These are phyloP conservation scores for Camelina sativa DNA, from an alignment of 345 rosid species.

Conservation along the genomic window DNA sequence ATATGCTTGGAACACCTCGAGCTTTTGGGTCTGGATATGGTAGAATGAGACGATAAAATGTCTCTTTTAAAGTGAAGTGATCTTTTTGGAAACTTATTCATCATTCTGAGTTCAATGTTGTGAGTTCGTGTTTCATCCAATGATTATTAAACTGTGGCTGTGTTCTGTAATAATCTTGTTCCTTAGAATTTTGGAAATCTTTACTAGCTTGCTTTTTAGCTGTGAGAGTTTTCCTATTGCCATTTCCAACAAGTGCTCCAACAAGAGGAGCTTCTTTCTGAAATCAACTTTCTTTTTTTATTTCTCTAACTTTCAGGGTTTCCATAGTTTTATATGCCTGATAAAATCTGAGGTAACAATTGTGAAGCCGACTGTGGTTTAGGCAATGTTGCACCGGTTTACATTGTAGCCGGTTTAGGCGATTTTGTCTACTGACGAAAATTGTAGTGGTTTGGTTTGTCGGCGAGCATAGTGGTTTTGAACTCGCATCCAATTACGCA, in stretches of 20 bases:
- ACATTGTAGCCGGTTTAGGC: too few species aligned
- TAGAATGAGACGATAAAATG: constrained; percentile 25
- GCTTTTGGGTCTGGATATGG: constrained; percentile 34
- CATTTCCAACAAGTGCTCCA: background rate
- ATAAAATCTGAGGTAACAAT: too few species aligned
- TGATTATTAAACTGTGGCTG: constrained; percentile 27
- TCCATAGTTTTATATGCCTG: background rate
- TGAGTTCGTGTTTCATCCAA: constrained; percentile 20
- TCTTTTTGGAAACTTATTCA: constrained; percentile 17
- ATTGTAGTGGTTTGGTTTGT: too few species aligned
- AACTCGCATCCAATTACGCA: background rate
- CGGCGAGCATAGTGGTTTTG: background rate
- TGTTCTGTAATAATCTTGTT: constrained; percentile 38
- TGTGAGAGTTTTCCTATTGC: background rate
- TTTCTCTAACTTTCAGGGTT: background rate
- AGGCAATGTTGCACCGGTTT: too few species aligned
- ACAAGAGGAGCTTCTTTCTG: background rate
- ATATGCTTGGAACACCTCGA: constrained; percentile 42
- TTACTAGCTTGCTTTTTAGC: background rate
- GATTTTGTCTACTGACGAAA: too few species aligned
- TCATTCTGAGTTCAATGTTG: constrained; percentile 27
- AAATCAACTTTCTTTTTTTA: background rate
- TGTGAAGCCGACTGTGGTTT: too few species aligned
- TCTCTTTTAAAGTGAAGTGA: background rate
- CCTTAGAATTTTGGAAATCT: constrained; percentile 21